Evolutionary conservation across 208 protist species (phyloP).

Genomic region (Acanthamoeba culbertsoni): DNA sequence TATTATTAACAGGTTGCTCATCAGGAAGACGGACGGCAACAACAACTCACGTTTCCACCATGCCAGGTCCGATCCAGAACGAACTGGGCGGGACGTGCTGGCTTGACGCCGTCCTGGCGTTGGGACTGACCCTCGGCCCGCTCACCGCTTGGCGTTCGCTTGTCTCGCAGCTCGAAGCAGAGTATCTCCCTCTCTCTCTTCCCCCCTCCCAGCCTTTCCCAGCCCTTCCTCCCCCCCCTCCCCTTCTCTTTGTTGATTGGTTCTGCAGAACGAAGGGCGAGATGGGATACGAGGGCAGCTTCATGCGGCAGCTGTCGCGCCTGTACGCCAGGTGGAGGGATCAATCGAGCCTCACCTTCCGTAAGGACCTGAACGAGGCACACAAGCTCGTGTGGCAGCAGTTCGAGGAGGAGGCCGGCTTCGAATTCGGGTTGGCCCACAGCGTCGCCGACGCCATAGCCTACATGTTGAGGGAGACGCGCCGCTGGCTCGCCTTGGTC

Average conservation of each 20-base stretch:
- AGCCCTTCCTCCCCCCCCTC: background rate
- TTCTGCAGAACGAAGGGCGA: background rate
- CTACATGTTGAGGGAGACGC: background rate
- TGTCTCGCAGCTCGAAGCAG: background rate
- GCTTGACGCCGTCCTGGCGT: background rate
- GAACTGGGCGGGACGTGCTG: background rate
- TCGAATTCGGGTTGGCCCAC: background rate
- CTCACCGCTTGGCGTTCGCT: background rate
- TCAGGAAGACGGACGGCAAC: background rate
- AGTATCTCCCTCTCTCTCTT: background rate
- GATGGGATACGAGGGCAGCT: background rate
- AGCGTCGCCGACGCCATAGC: background rate
- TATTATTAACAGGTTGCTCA: background rate
- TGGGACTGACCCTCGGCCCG: background rate
- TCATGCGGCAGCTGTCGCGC: background rate
- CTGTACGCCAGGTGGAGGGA: background rate
- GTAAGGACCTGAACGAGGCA: background rate
- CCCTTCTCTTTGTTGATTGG: background rate
- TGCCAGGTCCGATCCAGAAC: background rate
- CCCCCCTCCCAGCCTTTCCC: background rate
- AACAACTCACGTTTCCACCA: too few species aligned
- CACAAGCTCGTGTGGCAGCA: background rate
- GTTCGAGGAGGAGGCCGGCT: background rate
- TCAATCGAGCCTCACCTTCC: background rate
- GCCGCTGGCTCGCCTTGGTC: background rate